Evolutionary conservation across 495 filamentous ascomycete genomes (phyloP), one percentile per base, ranked within the genome.

Genomic region (Hapsidospora chrysogenum): DNA sequence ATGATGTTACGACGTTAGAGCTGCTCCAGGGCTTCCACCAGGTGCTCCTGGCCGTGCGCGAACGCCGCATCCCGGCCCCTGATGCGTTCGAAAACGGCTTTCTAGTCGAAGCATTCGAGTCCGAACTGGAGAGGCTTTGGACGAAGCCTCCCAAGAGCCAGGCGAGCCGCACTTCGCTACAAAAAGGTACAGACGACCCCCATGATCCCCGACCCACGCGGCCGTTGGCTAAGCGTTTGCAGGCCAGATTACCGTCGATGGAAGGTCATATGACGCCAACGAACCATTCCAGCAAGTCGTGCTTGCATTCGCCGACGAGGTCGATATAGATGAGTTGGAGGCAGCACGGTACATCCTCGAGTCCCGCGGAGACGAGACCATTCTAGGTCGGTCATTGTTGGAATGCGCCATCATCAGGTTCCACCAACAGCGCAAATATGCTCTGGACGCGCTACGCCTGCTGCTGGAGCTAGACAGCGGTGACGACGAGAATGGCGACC

Each of bases 301-400:
- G 22, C 61, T 86, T 13, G 67, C 80, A 49, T 56, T 96, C 25
- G 82, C 86, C 33, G 87, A 96, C 57, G 76, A 76, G 17, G 63
- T 95, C 35, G 71, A 92, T 43, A 64, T 99, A 18, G 87, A 99
- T 55, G 89, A 99, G 53, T 43, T 92, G 32, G 63, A 85, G 48
- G 78, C 92, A 15, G 81, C 85, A 5, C 53, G 64, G 31, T 58
- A 92, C 17, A 70, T 87, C 38, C 52, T 92, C 13, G 65, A 67
- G 26, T 70, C 78, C 5, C 69, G 80, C 47, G 62, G 71, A 31
- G 72, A 81, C 41, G 60, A 72, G 8, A 62, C 72, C 31, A 44
- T 62, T 11, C 60, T 84, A 17, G 80, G 81, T 38, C 68, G 83
- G 19, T 57, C 82, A 16, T 61, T 74, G 42, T 58, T 78, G 27